Evolutionary conservation across 108 stramenopile genomes (phyloP).

Genomic region (Pseudonitzschia multistriata): DNA sequence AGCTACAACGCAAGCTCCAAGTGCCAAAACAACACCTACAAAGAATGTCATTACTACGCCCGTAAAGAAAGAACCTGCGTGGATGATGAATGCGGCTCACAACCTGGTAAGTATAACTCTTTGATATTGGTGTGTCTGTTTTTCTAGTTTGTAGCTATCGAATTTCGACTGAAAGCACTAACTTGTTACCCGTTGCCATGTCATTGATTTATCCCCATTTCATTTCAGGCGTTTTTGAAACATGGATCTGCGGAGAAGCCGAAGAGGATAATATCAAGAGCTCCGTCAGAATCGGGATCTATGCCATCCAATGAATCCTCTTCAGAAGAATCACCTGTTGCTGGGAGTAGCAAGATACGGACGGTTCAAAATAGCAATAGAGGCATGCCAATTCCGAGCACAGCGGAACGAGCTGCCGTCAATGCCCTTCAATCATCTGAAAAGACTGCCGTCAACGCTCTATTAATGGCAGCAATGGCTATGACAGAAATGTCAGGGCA

Average conservation of each 20-base stretch:
- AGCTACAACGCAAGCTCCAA: background rate
- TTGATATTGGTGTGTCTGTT: background rate
- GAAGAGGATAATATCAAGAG: slow-evolving; percentile 11
- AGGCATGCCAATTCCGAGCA: background rate
- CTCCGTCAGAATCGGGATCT: slow-evolving; percentile 24
- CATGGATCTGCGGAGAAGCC: slow-evolving; percentile 35
- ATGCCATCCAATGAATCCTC: slow-evolving; percentile 39
- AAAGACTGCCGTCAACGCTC: slow-evolving; percentile 35
- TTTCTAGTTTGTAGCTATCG: background rate
- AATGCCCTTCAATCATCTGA: slow-evolving; percentile 21
- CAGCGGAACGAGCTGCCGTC: slow-evolving; percentile 17
- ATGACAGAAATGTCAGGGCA: slow-evolving; percentile 52
- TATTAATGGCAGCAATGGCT: slow-evolving; percentile 57
- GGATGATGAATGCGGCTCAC: slow-evolving; percentile 76
- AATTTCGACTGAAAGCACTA: background rate
- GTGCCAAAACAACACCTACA: background rate
- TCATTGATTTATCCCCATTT: background rate
- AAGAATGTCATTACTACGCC: slow-evolving; percentile 4
- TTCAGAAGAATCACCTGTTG: slow-evolving; percentile 20
- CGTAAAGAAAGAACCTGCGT: slow-evolving; percentile 29
- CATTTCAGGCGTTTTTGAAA: slow-evolving; percentile 45
- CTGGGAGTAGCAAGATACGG: background rate
- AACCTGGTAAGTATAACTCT: slow-evolving; percentile 57
- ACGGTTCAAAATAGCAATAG: background rate
- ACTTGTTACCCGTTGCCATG: background rate